Percentiles rank a stretch among this genome's conserved stretches.
phyloP scores from a whole-genome alignment of 1,139 yeast genomes.

The Kurtzmaniella quercitrusa region DNA sequence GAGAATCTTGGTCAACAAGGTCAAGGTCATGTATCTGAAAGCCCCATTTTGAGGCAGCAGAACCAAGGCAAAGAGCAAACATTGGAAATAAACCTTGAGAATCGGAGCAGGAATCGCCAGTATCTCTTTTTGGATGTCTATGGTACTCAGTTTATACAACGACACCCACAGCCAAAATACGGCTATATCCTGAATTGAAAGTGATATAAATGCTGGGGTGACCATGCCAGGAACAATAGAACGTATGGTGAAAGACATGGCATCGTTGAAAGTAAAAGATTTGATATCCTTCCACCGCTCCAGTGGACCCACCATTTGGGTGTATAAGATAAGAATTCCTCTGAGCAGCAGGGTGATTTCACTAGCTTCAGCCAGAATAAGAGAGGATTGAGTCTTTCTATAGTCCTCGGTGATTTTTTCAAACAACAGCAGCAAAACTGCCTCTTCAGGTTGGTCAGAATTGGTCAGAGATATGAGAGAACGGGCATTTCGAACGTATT shows the following conservation, averaged over 20 bases:
- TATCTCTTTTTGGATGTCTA: conserved; percentile 25
- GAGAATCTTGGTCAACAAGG: conserved; percentile 53
- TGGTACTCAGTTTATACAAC: conserved; percentile 20
- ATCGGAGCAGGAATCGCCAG: conserved; percentile 27
- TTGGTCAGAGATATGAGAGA: conserved; percentile 23
- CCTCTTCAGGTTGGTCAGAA: conserved; percentile 21
- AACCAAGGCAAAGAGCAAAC: conserved; percentile 22
- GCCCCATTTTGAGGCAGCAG: conserved; percentile 11
- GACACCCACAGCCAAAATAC: conserved; percentile 42
- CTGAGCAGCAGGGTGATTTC: conserved; percentile 25
- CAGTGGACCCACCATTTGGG: conserved; percentile 17
- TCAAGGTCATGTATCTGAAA: conserved; percentile 32
- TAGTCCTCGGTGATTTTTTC: conserved; percentile 32
- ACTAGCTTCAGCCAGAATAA: conserved; percentile 19
- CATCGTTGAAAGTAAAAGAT: conserved; percentile 27
- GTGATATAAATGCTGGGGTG: conserved; percentile 15
- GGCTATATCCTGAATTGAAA: conserved; percentile 26
- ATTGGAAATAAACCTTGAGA: conserved; percentile 31
- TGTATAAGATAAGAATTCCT: conserved; percentile 28
- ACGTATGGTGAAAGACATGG: conserved; percentile 30
- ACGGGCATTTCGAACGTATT: conserved; percentile 24
- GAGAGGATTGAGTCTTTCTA: conserved; percentile 20
- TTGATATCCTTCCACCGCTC: conserved; percentile 14
- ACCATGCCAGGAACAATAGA: conserved; percentile 36
- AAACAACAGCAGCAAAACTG: conserved; percentile 26